Evolutionary conservation across 2,329 filamentous ascomycete genomes (phyloP).

Genomic region (Mycosphaerella sp.): DNA sequence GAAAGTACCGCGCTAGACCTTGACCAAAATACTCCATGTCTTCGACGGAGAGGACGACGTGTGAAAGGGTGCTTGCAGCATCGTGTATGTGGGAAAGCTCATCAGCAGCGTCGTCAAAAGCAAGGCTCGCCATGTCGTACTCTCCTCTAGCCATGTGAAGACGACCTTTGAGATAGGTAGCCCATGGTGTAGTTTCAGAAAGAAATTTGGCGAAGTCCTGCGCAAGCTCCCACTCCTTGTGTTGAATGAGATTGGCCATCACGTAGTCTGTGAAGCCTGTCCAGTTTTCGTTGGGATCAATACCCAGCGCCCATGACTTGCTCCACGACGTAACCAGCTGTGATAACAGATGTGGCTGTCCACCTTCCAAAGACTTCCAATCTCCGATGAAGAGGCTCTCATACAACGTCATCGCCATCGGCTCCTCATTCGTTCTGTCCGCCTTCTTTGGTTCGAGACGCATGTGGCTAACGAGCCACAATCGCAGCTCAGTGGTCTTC

Average conservation of each 20-base stretch:
- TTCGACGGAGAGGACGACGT: conserved; percentile 62
- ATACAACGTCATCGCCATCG: conserved; percentile 31
- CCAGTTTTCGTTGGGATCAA: conserved; percentile 36
- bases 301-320: conserved; percentile 40
- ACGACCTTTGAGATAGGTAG: conserved; percentile 75
- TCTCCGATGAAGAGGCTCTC: conserved; percentile 39
- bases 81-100: conserved; percentile 19
- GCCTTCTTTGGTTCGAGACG: conserved; percentile 41
- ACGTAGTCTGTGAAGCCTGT: conserved; percentile 37
- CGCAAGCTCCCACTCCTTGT: conserved; percentile 47
- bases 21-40: conserved; percentile 64
- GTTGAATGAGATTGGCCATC: conserved; percentile 41
- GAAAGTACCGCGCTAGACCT: conserved; percentile 77
- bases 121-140: conserved; percentile 62
- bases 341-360: conserved; percentile 17
- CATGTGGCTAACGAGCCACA: conserved; percentile 52
- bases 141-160: conserved; percentile 69
- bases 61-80: conserved; percentile 26
- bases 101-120: conserved; percentile 68
- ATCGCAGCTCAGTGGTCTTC: conserved; percentile 65
- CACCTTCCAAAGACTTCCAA: conserved; percentile 33
- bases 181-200: conserved; percentile 46
- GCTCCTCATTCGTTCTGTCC: conserved; percentile 7
- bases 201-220: conserved; percentile 62
- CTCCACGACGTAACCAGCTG: conserved; percentile 42